These are phyloP conservation scores for Cyclocybe cylindracea DNA, from an alignment of 768 basidiomycete species.

Conservation along the genomic window DNA sequence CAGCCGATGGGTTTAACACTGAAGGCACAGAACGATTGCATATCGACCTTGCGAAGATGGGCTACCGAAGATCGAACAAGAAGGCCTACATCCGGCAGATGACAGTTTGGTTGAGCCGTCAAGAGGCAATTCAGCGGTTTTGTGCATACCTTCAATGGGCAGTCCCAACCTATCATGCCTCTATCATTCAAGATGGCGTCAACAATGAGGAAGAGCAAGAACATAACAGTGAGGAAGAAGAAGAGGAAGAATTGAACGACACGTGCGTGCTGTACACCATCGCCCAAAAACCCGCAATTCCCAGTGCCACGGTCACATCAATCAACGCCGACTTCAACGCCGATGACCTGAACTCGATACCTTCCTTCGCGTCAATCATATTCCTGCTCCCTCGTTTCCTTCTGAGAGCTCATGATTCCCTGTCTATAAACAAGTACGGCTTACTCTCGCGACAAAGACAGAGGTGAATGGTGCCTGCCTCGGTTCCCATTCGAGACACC, in stretches of 20 bases:
- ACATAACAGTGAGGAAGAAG: conserved; percentile 1
- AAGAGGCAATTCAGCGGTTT: conserved; percentile 31
- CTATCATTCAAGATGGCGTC: no score
- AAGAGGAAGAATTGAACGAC: neutral
- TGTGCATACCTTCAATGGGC: conserved; percentile 29
- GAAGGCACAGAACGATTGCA: conserved; percentile 40
- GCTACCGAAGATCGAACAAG: conserved; percentile 28
- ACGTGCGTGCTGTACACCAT: neutral
- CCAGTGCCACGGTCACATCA: neutral
- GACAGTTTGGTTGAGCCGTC: no score
- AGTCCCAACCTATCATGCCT: conserved; percentile 4
- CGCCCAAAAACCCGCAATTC: conserved; percentile 12
- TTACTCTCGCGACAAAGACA: conserved; percentile 15
- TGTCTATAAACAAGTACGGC: conserved; percentile 17
- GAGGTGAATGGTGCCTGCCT: conserved; percentile 17
- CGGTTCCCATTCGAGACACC: conserved; percentile 4
- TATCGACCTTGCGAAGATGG: conserved; percentile 41
- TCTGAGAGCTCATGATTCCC: no score
- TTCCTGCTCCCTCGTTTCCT: no score
- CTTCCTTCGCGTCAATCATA: conserved; percentile 9
- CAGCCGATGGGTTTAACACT: conserved; percentile 33
- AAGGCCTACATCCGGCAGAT: conserved; percentile 29
- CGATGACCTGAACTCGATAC: conserved; percentile 2
- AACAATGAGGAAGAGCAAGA: neutral
- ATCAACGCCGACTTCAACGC: conserved; percentile 11